Base-by-base conservation (phyloP, 768 basidiomycete genomes). In the Termitomyces sp. region DNA sequence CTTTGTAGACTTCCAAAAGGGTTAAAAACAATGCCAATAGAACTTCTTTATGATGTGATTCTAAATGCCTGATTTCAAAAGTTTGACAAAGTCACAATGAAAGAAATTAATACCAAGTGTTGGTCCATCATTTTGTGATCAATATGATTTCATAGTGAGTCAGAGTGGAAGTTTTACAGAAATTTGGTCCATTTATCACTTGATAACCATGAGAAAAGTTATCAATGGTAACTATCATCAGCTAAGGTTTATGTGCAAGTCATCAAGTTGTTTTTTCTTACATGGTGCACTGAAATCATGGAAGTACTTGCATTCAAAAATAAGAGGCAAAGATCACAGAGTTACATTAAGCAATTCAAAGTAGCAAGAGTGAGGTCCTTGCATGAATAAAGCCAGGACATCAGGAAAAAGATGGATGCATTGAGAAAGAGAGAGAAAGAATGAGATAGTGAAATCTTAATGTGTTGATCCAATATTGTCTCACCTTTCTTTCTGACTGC, bases 371-470 rank as follows among this genome's bases (percentile, higher is more conserved):
- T 56, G 46, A 48, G 46, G 5, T 46, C 29, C 14, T 48, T 31
- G 12, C 45, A 41, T 31, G 37, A 31, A 34, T 56, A 56, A 25
- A 48, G 48, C 54, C 54, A 56, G n/a, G 46, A 48, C 54, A 47
- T 56, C 19, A 56, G 54, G 6, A 34, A 21, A 35, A 38, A 56
- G 4, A 56, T 43, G 17, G 54, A 47, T 9, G 46, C 16, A 32
- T 56, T 56, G 3, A 48, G 54, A 32, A 47, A 56, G 27, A 45
- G 54, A 32, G 29, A 46, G 21, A 56, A 48, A 21, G n/a, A n/a
- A n/a, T n/a, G n/a, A n/a, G n/a, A n/a, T n/a, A n/a, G n/a, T n/a
- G n/a, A n/a, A n/a, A n/a, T n/a, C n/a, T n/a, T n/a, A n/a, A n/a
- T n/a, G n/a, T n/a, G n/a, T n/a, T n/a, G n/a, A n/a, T n/a, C n/a